Base-by-base conservation (phyloP, 2,329 filamentous ascomycete species). In the Zasmidium citrigriseum region DNA sequence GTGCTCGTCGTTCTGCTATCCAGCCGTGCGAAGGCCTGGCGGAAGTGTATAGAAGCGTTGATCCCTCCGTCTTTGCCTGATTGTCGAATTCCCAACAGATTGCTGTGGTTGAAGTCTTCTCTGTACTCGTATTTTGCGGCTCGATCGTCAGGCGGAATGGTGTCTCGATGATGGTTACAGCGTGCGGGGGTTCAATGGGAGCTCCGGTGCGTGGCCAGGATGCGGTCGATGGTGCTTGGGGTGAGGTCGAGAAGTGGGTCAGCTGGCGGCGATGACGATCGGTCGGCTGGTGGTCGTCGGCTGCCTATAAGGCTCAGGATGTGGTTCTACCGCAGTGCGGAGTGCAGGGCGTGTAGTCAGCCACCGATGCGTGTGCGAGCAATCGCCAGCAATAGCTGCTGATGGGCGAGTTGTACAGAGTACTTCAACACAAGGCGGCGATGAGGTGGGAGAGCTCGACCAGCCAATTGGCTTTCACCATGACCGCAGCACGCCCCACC, bases 281-380 rank as follows among this genome's bases (percentile, higher is more conserved):
- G 48, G 18, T 4, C 24, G 48, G 11, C 16, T 21, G 12, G n/a
- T 7, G 34, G 34, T 4, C 22, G 24, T 34, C 24, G 16, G 27
- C 3, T 51, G 48, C 7, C 34, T 41, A 41, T n/a, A 41, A 41
- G 34, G 34, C 34, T 41, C 34, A n/a, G 29, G 22, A n/a, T 41
- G 46, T 48, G 54, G 34, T 50, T 14, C 29, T 23, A 50, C 54
- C 50, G 46, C 46, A 55, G 54, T 51, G 46, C 54, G 54, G 54
- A 55, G 54, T 50, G 54, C 34, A 34, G 18, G 18, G 10, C 21
- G n/a, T 11, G 12, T 11, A 41, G n/a, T n/a, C n/a, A 11, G 34
- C 34, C 34, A 41, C 34, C 34, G 34, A 9, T 41, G 34, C 34
- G 14, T 14, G 7, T 34, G 27, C 27, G 14, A 34, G n/a, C n/a